Evolutionary conservation across 2,329 filamentous ascomycete genomes (phyloP).

Genomic region (Pseudocercospora fijiensis): DNA sequence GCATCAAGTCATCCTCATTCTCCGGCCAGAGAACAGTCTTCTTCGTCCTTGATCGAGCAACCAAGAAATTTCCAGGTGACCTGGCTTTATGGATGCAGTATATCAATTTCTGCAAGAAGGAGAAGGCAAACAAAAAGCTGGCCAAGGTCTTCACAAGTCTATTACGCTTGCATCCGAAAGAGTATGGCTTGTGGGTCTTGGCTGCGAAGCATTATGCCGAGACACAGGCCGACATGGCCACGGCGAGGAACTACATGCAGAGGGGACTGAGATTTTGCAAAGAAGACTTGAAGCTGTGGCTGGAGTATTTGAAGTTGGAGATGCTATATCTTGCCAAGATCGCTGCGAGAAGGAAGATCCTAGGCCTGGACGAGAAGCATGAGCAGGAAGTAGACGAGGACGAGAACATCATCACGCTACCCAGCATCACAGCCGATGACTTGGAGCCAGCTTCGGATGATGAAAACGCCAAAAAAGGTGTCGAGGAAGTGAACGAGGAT

Average conservation of each 20-base stretch:
- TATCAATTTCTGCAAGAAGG: constrained; percentile 72
- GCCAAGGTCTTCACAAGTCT: constrained; percentile 63
- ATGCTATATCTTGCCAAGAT: constrained; percentile 88
- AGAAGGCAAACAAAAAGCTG: constrained; percentile 62
- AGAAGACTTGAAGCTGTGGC: constrained; percentile 70
- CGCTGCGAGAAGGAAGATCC: constrained; percentile 66
- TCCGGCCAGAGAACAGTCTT: constrained; percentile 80
- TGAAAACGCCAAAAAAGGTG: constrained; percentile 50
- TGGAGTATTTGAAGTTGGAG: constrained; percentile 87
- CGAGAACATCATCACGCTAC: constrained; percentile 58
- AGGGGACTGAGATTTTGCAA: constrained; percentile 88
- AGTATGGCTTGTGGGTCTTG: constrained; percentile 78
- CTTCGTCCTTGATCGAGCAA: constrained; percentile 82
- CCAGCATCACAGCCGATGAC: constrained; percentile 62
- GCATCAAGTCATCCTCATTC: constrained; percentile 67
- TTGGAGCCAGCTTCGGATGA: constrained; percentile 48
- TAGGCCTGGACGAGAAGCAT: constrained; percentile 59
- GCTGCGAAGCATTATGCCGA: constrained; percentile 78
- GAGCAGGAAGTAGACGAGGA: constrained; percentile 37
- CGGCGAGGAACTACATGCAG: constrained; percentile 82
- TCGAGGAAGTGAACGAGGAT: constrained; percentile 49
- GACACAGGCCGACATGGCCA: constrained; percentile 79
- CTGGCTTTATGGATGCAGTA: constrained; percentile 85
- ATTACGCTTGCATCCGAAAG: constrained; percentile 80
- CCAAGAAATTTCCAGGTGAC: constrained; percentile 79